Evolutionary conservation across 1,139 yeast genomes (phyloP).

Genomic region (Yarrowia galli): DNA sequence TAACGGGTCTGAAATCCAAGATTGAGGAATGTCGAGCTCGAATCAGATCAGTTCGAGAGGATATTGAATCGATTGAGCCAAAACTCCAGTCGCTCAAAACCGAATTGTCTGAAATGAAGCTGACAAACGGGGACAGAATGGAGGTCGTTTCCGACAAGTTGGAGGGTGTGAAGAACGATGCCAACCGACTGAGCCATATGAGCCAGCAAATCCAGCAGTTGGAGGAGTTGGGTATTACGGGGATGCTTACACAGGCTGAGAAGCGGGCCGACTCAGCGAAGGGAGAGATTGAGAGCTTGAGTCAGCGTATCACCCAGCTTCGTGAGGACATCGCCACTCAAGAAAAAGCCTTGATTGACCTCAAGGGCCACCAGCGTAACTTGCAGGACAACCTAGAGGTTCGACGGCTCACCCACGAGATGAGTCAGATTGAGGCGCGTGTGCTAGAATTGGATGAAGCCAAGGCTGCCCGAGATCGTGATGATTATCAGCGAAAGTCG

Average conservation of each 20-base stretch:
- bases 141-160: conserved; percentile 19
- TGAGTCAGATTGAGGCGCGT: conserved; percentile 51
- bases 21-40: conserved; percentile 9
- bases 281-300: not conserved
- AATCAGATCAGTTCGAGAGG: not conserved
- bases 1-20: conserved; percentile 3
- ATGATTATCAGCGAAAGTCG: conserved; percentile 68
- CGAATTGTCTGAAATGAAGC: conserved; percentile 9
- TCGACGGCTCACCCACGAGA: conserved; percentile 53
- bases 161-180: conserved; percentile 40
- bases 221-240: not conserved
- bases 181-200: not conserved
- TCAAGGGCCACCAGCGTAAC: conserved; percentile 61
- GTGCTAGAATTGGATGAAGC: conserved; percentile 58
- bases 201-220: not conserved
- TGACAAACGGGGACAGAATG: conserved; percentile 38
- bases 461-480: conserved; percentile 70
- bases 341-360: conserved; percentile 57
- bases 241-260: not conserved
- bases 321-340: conserved; percentile 44
- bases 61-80: conserved; percentile 5
- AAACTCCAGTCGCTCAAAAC: not conserved
- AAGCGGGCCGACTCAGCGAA: not conserved
- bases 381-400: conserved; percentile 64
- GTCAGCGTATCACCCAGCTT: conserved; percentile 1